Evolutionary conservation across 495 filamentous ascomycete species (phyloP).

Genomic region (Penicillium canariense): DNA sequence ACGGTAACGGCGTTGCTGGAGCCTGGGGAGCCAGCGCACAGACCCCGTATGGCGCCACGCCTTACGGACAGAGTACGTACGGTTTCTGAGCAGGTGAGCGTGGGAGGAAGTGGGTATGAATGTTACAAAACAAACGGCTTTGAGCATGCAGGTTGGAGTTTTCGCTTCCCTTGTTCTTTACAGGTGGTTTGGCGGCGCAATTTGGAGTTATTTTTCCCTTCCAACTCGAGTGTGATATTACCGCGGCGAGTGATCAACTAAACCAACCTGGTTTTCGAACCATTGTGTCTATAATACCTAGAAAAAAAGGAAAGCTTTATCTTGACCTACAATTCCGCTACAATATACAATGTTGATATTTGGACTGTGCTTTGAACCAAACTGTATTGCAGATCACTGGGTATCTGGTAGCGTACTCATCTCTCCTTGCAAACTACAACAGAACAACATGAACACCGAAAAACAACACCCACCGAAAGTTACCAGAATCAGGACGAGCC

Average conservation of each 20-base stretch:
- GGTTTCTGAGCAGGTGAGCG: conserved; percentile 31
- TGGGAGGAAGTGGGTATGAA: background rate
- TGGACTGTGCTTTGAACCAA: background rate
- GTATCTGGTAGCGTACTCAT: background rate
- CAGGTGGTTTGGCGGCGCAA: conserved; percentile 25
- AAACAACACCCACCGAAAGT: too few species aligned
- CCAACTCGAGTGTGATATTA: conserved; percentile 11
- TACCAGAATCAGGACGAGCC: background rate
- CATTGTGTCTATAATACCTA: conserved; percentile 17
- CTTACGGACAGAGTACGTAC: conserved; percentile 61
- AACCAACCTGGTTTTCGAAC: background rate
- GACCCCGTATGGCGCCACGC: conserved; percentile 68
- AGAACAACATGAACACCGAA: too few species aligned
- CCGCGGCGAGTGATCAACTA: conserved; percentile 5
- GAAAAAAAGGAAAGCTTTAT: conserved; percentile 1
- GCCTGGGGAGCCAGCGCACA: conserved; percentile 61
- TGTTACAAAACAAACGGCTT: conserved; percentile 11
- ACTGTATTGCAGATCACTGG: too few species aligned
- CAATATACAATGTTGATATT: background rate
- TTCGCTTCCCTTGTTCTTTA: conserved; percentile 14
- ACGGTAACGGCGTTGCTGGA: conserved; percentile 58
- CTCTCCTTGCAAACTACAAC: too few species aligned
- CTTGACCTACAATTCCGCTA: background rate
- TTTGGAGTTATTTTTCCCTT: conserved; percentile 23
- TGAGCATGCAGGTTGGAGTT: conserved; percentile 28